Evolutionary conservation across 2,329 filamentous ascomycete species (phyloP), one percentile per base, ranked within the genome.

Genomic region (Cladophialophora exuberans): DNA sequence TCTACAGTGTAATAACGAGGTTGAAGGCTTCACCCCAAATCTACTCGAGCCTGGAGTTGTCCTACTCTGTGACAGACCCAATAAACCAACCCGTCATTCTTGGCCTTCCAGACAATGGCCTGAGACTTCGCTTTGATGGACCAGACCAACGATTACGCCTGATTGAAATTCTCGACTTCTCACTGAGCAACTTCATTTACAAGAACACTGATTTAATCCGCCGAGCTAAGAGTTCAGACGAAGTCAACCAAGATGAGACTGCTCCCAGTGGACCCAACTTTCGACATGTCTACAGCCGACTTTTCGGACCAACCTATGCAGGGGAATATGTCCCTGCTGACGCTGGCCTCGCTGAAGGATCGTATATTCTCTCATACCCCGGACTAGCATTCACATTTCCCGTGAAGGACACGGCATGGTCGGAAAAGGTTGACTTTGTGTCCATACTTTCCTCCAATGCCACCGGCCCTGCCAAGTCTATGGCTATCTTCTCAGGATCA

Each of bases 351-450:
- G 78, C 79, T 9, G 76, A 78, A 13, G 92, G 92, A 13, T 88
- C 84, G 18, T 99, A 97, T 68, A 85, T 96, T 28, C 77, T 99
- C 28, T 97, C 93, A 1, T 99, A 97, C 72, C 92, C 93, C 1
- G 94, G 94, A 0, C 85, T 99, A 25, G 90, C 93, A 0, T 97
- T 97, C 69, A 92, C 88, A 31, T 99, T 99, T 62, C 85, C 90
- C 0, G 77, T 97, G 25, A 81, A 86, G 45, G 77, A 83, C 54
- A 85, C 87, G 1, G 83, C 85, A 18, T 97, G 90, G 79, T 89
- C 88, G 1, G 80, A 84, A 49, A 73, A 77, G 47, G 82, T 83
- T 58, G 92, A 97, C 67, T 91, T 96, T 59, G 91, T 97, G 25
- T 87, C 90, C 0, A 75, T 97, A 31, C 80, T 97, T 13, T 91